phyloP scores from a whole-genome alignment of 805 yeast genomes.

The Saccharomycopsis oosterbeekiorum region DNA sequence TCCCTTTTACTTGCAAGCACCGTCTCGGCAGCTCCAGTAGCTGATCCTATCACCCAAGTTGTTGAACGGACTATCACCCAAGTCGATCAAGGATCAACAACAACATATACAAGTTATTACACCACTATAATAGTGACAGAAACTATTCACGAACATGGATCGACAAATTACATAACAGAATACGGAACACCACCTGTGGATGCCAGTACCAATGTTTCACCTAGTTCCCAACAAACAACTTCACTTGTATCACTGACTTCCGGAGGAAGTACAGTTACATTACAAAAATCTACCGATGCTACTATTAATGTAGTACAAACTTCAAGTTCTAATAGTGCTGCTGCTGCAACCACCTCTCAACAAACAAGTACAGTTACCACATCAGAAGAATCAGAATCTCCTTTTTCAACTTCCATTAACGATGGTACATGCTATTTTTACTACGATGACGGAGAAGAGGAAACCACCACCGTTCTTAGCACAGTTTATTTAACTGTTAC shows the following conservation, averaged over 20 bases:
- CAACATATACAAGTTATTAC: slow-evolving; percentile 18
- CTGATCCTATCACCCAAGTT: slow-evolving; percentile 15
- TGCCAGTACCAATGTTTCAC: neutral
- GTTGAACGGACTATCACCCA: slow-evolving; percentile 13
- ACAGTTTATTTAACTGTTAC: slow-evolving; percentile 9
- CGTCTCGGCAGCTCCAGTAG: slow-evolving; percentile 15
- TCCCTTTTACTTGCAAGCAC: neutral
- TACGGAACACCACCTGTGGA: slow-evolving; percentile 5
- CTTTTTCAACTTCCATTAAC: slow-evolving; percentile 3
- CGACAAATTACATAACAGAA: slow-evolving; percentile 13
- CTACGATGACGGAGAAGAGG: slow-evolving; percentile 15
- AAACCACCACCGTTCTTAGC: slow-evolving; percentile 5
- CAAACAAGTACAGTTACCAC: neutral
- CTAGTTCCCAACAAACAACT: neutral
- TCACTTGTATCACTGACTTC: neutral
- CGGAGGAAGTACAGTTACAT: neutral
- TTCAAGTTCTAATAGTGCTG: neutral
- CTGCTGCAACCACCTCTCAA: neutral
- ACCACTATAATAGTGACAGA: slow-evolving; percentile 17
- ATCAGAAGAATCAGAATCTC: slow-evolving; percentile 2
- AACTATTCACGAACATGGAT: slow-evolving; percentile 16
- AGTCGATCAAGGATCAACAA: slow-evolving; percentile 16
- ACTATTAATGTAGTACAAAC: neutral
- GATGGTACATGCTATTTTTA: slow-evolving; percentile 15
- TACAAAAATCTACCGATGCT: neutral